A percentile compares a stretch with the other conserved stretches of the same genome.
Conservation (phyloP, 768 basidiomycete species). For the Zangia roseola region DNA sequence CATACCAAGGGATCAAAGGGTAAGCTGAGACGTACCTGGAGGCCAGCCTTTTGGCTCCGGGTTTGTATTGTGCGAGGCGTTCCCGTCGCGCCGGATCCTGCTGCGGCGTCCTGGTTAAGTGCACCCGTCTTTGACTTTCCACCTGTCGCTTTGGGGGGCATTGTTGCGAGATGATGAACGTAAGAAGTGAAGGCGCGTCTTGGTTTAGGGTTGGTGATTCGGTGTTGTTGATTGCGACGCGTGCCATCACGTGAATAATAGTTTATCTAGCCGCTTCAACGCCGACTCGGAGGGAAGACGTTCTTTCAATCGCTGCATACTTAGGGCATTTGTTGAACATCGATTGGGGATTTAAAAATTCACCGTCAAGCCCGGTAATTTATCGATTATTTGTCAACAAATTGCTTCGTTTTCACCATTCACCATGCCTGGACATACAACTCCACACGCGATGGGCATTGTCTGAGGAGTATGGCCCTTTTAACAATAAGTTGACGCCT, state of each 20-base stretch:
- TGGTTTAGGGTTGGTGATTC: conserved; percentile 34
- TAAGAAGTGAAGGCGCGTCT: conserved; percentile 31
- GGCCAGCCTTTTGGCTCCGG: conserved; percentile 80
- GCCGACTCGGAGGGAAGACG: no score
- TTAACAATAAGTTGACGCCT: no score
- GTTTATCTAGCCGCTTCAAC: no score
- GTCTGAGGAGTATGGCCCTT: no score
- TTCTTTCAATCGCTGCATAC: no score
- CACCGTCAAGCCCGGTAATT: no score
- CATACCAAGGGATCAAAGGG: neutral
- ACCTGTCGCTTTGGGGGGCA: conserved; percentile 57
- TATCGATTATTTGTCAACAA: no score
- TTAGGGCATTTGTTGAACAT: no score
- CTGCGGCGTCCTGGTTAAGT: conserved; percentile 16
- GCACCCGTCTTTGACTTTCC: conserved; percentile 61
- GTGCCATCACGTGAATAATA: conserved; percentile 23
- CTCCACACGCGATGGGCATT: no score
- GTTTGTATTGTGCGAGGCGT: conserved; percentile 51
- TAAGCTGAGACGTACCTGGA: conserved; percentile 58
- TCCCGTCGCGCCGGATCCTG: conserved; percentile 32
- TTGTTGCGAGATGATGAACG: conserved; percentile 32
- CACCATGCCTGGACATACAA: no score
- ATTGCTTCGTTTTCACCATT: no score
- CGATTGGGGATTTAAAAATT: no score
- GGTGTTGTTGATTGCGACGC: conserved; percentile 32